Base-by-base conservation (phyloP, 331 rosid genomes). In the Quercus phellos region DNA sequence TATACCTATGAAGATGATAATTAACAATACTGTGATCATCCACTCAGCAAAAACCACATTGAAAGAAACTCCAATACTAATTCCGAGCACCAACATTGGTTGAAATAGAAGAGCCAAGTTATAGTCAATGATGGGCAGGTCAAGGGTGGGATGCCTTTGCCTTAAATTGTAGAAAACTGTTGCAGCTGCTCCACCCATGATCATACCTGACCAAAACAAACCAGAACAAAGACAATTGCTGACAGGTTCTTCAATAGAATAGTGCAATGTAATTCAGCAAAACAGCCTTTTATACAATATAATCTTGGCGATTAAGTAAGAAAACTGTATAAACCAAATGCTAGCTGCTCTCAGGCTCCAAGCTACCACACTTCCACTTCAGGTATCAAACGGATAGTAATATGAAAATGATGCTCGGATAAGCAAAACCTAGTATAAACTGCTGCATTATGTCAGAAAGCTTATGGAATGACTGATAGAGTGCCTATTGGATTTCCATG, bases 31-130 rank as follows among this genome's bases (percentile, higher is more conserved):
- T 53, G 99, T 94, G 67, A 94, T 96, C 87, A 94, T 83, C 99
- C 99, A 92, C 73, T 94, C 99, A 66, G 99, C 92, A 86, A 94
- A 94, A 16, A 92, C 61, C 73, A 92, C 97, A 27, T 92, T 94
- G 79, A 92, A 94, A 59, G 88, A 77, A 63, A 94, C 99, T 72
- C 99, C 99, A 46, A 94, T 85, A 79, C 97, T 92, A 77, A 94
- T 92, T 12, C 99, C 99, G 64, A 92, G 86, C 97, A 94, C 91
- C 75, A 94, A 94, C 97, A 92, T 94, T 6, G 99, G 99, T 84
- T 92, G 97, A 78, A 94, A 89, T 60, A 94, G 98, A 73, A 94
- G 86, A 1, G 93, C 92, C 83, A 94, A 85, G 84, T 94, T 97
- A 85, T 94, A 94, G 78, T 94, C 99, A 34, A 94, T 94, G 56